Percentiles rank a stretch among this genome's conserved stretches.
Evolutionary conservation across 83 land plant species (phyloP).

Genomic region (Isoetes engelmannii): DNA sequence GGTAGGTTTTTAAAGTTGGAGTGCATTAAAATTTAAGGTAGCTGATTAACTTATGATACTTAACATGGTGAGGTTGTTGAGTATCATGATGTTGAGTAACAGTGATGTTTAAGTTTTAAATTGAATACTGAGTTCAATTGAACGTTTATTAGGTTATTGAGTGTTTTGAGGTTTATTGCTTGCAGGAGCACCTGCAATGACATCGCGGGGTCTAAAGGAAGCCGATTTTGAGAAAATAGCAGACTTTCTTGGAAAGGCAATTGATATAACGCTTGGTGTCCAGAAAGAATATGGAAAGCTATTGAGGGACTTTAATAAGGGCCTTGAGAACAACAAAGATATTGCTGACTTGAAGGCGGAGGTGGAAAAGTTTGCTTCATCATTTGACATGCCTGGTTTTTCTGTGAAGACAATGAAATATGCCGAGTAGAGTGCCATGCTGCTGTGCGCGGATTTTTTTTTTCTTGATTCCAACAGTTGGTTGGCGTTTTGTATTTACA

Average conservation of each 20-base stretch:
- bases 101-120: too few species aligned
- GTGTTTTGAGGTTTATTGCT: neutral
- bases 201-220: constrained; percentile 71
- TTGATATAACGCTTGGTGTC: constrained; percentile 48
- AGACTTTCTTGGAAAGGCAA: constrained; percentile 70
- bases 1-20: constrained; percentile 36
- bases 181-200: constrained; percentile 85
- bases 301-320: constrained; percentile 78
- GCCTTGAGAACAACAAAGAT: constrained; percentile 69
- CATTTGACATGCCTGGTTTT: constrained; percentile 87
- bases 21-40: too few species aligned
- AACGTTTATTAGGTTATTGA: too few species aligned
- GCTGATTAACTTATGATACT: too few species aligned
- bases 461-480: too few species aligned
- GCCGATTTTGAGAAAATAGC: constrained; percentile 82
- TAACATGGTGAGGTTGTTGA: too few species aligned
- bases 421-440: too few species aligned
- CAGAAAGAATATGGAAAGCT: constrained; percentile 76
- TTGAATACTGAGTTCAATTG: too few species aligned
- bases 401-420: constrained; percentile 49
- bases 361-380: constrained; percentile 65
- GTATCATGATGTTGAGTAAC: too few species aligned
- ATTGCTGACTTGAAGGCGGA: constrained; percentile 59
- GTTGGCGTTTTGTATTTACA: too few species aligned
- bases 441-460: too few species aligned